A percentile compares a stretch with the other conserved stretches of the same genome.
phyloP scores from a whole-genome alignment of 2,329 filamentous ascomycete species.

The Pseudogymnoascus sp. region DNA sequence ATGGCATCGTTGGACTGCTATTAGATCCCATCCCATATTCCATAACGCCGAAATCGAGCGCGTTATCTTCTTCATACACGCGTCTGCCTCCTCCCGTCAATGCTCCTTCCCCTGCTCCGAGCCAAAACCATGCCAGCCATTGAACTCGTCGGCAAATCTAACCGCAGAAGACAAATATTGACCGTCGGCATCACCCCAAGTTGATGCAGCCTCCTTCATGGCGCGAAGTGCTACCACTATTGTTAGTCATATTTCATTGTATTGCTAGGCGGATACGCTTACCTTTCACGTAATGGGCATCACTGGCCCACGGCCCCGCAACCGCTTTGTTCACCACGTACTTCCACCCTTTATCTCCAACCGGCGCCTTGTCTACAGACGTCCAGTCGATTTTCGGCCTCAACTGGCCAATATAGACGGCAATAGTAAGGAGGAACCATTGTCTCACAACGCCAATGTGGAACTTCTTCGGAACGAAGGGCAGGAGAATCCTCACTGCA shows the following conservation, averaged over 20 bases:
- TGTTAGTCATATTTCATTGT: not conserved
- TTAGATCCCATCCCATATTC: not conserved
- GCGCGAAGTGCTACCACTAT: slow-evolving; percentile 51
- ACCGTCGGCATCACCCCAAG: slow-evolving; percentile 63
- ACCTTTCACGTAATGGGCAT: slow-evolving; percentile 84
- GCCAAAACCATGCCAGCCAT: slow-evolving; percentile 48
- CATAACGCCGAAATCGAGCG: not conserved
- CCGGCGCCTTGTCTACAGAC: slow-evolving; percentile 39
- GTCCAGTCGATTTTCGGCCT: slow-evolving; percentile 65
- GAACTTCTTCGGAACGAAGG: slow-evolving; percentile 62
- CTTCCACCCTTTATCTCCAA: slow-evolving; percentile 54
- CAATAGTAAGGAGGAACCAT: slow-evolving; percentile 81
- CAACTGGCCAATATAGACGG: slow-evolving; percentile 66
- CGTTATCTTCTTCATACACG: not conserved
- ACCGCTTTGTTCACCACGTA: slow-evolving; percentile 66
- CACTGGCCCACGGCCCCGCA: slow-evolving; percentile 55
- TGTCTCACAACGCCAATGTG: slow-evolving; percentile 69
- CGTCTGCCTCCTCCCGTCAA: not conserved
- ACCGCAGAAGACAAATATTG: slow-evolving; percentile 61
- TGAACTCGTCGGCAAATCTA: slow-evolving; percentile 64
- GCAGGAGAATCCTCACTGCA: slow-evolving; percentile 77
- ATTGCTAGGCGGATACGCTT: slow-evolving; percentile 21
- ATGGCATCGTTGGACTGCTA: not conserved
- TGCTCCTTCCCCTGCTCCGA: not conserved
- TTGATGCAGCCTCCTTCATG: slow-evolving; percentile 63